Base-by-base conservation (phyloP, 768 basidiomycete genomes). In the Tylopilus intermedius region DNA sequence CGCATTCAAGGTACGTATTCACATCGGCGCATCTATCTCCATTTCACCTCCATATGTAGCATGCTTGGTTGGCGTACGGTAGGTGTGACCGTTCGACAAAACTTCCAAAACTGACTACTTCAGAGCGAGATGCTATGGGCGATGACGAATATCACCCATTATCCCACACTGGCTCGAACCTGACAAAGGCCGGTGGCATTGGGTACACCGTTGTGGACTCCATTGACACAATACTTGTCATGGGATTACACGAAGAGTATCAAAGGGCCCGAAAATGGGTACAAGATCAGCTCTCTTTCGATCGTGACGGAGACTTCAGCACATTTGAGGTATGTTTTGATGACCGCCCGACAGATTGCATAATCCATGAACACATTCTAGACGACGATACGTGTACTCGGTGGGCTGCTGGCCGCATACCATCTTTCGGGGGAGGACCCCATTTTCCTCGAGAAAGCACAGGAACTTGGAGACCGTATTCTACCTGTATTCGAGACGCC, bases 91-190 rank as follows among this genome's bases (percentile, higher is more conserved):
- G n/a, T 43, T 7, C 45, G 32, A 18, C 47, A 11, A 8, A 38
- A 11, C 45, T 48, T 48, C 45, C 49, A 45, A 53, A 48, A 51
- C 29, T 66, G 47, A 61, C 45, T 45, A 9, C 46, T 27, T 41
- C 71, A 93, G 92, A 93, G 72, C 73, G 82, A 43, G 84, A 96
- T 66, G 94, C 94, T 2, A 93, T 91, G 82, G 94, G 94, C 1
- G 79, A 79, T 51, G 93, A 96, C 72, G 90, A 95, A 67, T 96
- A 92, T 62, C 91, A 95, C 62, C 94, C 94, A 0, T 77, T 98
- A 22, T 79, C 79, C 48, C 76, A 77, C 45, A 71, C 70, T 26
- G 94, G 94, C 4, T 79, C 81, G 8, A 93, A 98, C 67, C 76
- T 98, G 27, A 86, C 88, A 0, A 59, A 70, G 5, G 84, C 82